Percentiles rank a stretch among this genome's conserved stretches.
Evolutionary conservation across 202 grass and related monocot genomes (phyloP).

Genomic region (Schoenoplectus tabernaemontani): DNA sequence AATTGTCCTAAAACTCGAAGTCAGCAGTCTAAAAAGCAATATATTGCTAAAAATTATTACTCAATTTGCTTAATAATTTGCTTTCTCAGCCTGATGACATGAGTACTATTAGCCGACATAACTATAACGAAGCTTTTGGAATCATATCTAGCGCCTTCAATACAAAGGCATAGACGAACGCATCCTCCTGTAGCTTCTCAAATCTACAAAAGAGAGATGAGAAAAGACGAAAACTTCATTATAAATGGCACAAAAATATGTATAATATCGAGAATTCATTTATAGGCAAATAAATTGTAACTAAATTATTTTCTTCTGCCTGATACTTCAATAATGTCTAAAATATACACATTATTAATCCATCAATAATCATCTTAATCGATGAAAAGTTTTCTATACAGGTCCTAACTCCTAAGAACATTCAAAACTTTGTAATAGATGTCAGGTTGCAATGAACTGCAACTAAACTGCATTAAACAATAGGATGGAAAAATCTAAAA

Average conservation of each 20-base stretch:
- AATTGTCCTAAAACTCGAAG: not conserved
- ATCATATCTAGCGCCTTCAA: constrained; percentile 65
- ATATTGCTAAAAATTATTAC: not conserved
- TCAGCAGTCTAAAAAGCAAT: not conserved
- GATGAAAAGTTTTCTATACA: not conserved
- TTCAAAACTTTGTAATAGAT: not conserved
- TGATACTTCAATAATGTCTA: not conserved
- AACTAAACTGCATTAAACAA: not conserved
- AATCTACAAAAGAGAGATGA: constrained; percentile 33
- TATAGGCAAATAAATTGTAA: not conserved
- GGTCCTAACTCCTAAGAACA: not conserved
- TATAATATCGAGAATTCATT: not conserved
- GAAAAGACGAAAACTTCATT: not conserved
- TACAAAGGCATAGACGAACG: constrained; percentile 65
- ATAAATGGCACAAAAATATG: not conserved
- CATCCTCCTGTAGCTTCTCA: constrained; percentile 67
- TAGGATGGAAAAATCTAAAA: not conserved
- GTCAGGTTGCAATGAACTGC: not conserved
- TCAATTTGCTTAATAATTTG: not conserved
- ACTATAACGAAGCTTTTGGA: constrained; percentile 22
- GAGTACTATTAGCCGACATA: not conserved
- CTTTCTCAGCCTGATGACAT: not conserved
- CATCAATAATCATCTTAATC: not conserved
- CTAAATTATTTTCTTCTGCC: not conserved
- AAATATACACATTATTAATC: not conserved